A percentile compares a stretch with the other conserved stretches of the same genome.
These are phyloP conservation scores for Arthrocladium fulminans DNA, from an alignment of 2,329 filamentous ascomycete genomes.

Conservation along the genomic window DNA sequence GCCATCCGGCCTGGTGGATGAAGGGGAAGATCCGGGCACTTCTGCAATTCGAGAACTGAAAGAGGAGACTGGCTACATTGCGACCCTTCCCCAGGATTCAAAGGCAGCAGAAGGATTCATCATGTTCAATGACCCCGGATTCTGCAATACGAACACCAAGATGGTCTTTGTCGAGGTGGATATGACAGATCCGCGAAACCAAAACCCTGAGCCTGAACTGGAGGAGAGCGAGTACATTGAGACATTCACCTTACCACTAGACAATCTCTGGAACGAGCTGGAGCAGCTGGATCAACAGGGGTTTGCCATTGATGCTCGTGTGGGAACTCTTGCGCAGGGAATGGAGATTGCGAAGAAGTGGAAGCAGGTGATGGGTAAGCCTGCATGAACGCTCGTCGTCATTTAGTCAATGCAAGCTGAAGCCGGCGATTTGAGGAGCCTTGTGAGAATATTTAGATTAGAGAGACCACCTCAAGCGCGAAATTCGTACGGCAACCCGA, in stretches of 20 bases:
- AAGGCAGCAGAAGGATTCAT: constrained; percentile 20
- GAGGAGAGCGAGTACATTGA: constrained; percentile 80
- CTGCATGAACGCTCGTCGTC: background rate
- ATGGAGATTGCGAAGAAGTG: constrained; percentile 59
- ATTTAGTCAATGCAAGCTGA: no score
- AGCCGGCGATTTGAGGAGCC: no score
- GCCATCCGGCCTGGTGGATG: constrained; percentile 52
- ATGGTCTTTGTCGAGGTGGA: constrained; percentile 65
- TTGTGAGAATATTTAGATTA: no score
- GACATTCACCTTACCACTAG: constrained; percentile 60
- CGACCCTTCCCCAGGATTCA: constrained; percentile 24
- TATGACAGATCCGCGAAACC: constrained; percentile 59
- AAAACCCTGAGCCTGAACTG: constrained; percentile 58
- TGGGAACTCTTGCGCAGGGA: constrained; percentile 69
- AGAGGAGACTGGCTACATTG: constrained; percentile 57
- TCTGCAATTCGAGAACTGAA: constrained; percentile 51
- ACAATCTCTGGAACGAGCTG: constrained; percentile 56
- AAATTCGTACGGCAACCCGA: no score
- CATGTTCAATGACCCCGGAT: constrained; percentile 35
- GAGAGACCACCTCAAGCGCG: background rate
- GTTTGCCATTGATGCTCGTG: constrained; percentile 68
- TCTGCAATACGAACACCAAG: constrained; percentile 43
- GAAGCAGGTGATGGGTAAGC: constrained; percentile 10
- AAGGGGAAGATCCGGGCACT: constrained; percentile 46
- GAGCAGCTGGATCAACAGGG: constrained; percentile 59